These are phyloP conservation scores for Fraxinus paxiana DNA, from an alignment of 305 asterid genomes.

Conservation along the genomic window DNA sequence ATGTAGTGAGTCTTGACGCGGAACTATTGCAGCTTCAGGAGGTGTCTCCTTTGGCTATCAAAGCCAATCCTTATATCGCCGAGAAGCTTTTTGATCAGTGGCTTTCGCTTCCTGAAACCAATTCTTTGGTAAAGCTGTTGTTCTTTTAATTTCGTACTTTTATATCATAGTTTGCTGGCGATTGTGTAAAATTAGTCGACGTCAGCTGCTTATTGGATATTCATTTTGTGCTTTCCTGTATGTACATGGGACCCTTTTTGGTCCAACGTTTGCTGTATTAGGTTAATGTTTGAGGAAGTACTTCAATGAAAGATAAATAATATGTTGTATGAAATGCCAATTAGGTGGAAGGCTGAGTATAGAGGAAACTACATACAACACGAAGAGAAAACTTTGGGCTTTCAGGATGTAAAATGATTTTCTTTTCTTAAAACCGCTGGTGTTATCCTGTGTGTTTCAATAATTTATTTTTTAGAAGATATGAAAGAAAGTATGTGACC, in stretches of 20 bases:
- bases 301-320: neutral
- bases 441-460: neutral
- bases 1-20: constrained; percentile 67
- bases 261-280: constrained; percentile 1
- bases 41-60: constrained; percentile 73
- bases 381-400: neutral
- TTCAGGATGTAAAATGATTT: neutral
- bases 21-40: constrained; percentile 84
- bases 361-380: neutral
- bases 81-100: constrained; percentile 88
- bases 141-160: neutral
- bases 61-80: constrained; percentile 67
- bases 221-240: neutral
- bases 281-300: constrained; percentile 15
- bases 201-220: neutral
- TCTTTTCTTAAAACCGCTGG: neutral
- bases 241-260: neutral
- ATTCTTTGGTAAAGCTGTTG: constrained; percentile 50
- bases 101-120: constrained; percentile 81
- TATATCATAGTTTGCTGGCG: constrained; percentile 1
- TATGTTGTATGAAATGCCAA: constrained; percentile 7
- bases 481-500: neutral
- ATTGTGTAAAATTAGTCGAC: neutral
- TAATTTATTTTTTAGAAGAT: neutral
- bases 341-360: neutral